Base-by-base conservation (phyloP, 164 flowering plant species). In the Macadamia tetraphylla region DNA sequence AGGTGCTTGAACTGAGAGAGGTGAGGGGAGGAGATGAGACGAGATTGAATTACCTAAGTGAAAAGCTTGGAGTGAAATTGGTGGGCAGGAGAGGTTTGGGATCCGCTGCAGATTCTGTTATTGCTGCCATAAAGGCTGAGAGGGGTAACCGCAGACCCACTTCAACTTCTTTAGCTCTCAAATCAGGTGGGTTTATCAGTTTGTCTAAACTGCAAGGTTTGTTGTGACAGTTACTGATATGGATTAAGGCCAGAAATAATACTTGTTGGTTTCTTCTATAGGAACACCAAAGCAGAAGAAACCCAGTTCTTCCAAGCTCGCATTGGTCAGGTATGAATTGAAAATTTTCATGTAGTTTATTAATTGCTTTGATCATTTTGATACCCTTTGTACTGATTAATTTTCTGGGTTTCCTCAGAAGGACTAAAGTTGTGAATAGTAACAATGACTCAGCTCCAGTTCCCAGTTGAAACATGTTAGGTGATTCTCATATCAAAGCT, bases 1-100 rank as follows among this genome's bases (percentile, higher is more conserved):
- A 94, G 70, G 94, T 84, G 10, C 85, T 87, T 75, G 97, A 92
- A 67, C 77, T 94, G 67, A 84, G 95, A 76, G 98, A 94, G 72
- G 98, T 94, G 53, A 82, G 96, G 80, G 99, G 99, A 11, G 99
- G 99, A 71, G 99, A 94, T 81, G 99, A 90, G 42, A 81, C 80
- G 88, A 85, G 98, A 83, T 75, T 94, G 71, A 78, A 86, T 74
- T 79, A 81, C 67, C 84, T 94, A 14, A 83, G 81, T 66, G 99
- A 94, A 65, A 94, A 84, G 74, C 79, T 94, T 69, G 98, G 98
- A 23, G 86, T 89, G 70, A 94, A 92, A 74, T 73, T 94, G 70
- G 81, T 90, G 14, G 98, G 97, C 9, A 89, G 99, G 80, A 92
- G 86, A 78, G 99, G 97, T 63, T 77, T 95, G 80, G 99, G 99